These are phyloP conservation scores for Mycena belliarum DNA, from an alignment of 768 basidiomycete genomes.

Conservation along the genomic window DNA sequence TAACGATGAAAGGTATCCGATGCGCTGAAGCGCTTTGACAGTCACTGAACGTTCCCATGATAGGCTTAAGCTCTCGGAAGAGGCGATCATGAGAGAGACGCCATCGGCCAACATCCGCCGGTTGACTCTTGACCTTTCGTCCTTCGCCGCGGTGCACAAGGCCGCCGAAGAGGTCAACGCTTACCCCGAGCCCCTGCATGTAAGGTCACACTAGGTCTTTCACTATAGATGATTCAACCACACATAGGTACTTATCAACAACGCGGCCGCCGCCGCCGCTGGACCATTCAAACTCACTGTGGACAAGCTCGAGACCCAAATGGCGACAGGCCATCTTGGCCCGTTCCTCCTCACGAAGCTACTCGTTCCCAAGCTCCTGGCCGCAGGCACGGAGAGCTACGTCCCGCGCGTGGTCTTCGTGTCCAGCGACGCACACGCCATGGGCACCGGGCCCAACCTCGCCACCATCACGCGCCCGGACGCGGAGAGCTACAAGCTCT, in stretches of 20 bases:
- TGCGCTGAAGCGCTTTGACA: no score
- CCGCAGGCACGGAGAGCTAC: neutral
- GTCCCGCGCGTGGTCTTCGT: slow-evolving; percentile 3
- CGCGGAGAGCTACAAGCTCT: neutral
- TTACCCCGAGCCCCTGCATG: neutral
- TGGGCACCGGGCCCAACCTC: slow-evolving; percentile 1
- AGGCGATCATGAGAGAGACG: neutral
- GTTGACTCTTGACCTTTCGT: neutral
- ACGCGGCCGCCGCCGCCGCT: neutral
- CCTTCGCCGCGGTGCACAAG: neutral
- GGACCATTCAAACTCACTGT: neutral
- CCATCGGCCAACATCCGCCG: neutral
- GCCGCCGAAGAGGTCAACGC: neutral
- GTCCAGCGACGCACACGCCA: neutral
- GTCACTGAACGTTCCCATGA: no score
- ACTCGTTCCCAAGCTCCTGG: neutral
- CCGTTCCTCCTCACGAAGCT: slow-evolving; percentile 8
- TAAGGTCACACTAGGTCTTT: neutral
- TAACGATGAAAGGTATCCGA: neutral
- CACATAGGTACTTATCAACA: neutral
- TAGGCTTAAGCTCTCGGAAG: neutral
- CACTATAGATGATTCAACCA: neutral
- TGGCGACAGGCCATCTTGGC: neutral
- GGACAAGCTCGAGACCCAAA: neutral
- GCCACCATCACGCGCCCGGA: neutral